phyloP scores from a whole-genome alignment of 2,329 filamentous ascomycete species.

The Nigrograna mackinnonii region DNA sequence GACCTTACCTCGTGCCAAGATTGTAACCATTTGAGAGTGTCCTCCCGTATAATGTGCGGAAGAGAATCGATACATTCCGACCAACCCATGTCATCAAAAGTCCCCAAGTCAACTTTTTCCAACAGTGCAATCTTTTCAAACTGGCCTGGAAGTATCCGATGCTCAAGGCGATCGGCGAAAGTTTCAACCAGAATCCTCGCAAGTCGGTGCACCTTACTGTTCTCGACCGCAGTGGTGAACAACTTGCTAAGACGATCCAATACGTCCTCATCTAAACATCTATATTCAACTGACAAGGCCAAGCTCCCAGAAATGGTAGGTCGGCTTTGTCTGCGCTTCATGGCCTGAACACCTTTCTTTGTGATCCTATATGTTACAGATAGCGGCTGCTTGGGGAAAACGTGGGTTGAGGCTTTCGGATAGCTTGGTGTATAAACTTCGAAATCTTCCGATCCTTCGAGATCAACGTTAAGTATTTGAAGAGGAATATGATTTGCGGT shows the following conservation, averaged over 20 bases:
- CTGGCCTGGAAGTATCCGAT: conserved; percentile 50
- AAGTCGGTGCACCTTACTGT: conserved; percentile 51
- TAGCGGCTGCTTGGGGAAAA: conserved; percentile 82
- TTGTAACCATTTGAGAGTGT: conserved; percentile 55
- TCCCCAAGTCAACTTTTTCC: conserved; percentile 54
- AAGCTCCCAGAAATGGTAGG: conserved; percentile 46
- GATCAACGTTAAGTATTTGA: conserved; percentile 69
- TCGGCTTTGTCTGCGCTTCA: conserved; percentile 25
- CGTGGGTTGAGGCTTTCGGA: conserved; percentile 53
- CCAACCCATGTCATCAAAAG: conserved; percentile 60
- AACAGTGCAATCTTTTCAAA: conserved; percentile 60
- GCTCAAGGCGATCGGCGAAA: conserved; percentile 51
- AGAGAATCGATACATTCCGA: conserved; percentile 55
- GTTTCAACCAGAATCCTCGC: conserved; percentile 56
- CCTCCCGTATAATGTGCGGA: conserved; percentile 45
- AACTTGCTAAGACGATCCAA: conserved; percentile 48
- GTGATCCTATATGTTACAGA: conserved; percentile 79
- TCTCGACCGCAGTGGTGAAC: conserved; percentile 52
- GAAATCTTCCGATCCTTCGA: conserved; percentile 72
- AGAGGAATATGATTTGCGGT: conserved; percentile 77
- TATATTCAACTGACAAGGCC: conserved; percentile 75
- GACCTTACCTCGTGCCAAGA: conserved; percentile 60
- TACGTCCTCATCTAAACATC: conserved; percentile 76
- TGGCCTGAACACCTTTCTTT: conserved; percentile 49
- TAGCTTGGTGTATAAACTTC: conserved; percentile 61